Percentiles rank a stretch among this genome's conserved stretches.
These are phyloP conservation scores for Acanthochlamys bracteata DNA, from an alignment of 106 monocot genomes.

Conservation along the genomic window DNA sequence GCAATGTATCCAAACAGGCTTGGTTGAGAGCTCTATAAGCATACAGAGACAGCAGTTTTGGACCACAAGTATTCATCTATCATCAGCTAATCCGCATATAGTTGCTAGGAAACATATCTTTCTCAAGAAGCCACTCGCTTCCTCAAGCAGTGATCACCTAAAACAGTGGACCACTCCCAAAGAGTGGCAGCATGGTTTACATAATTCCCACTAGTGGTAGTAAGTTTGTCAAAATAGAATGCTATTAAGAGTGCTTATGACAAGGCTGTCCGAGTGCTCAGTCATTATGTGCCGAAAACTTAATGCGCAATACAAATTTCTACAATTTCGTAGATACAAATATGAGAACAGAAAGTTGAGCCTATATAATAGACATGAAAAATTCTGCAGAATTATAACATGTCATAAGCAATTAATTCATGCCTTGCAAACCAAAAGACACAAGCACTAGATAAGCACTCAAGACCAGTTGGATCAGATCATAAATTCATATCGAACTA, in stretches of 20 bases:
- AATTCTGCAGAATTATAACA: too few relatives aligned
- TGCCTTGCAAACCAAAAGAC: too few relatives aligned
- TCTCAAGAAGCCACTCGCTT: not conserved
- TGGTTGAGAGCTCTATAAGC: conserved; percentile 5
- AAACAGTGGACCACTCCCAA: not conserved
- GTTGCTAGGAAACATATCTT: not conserved
- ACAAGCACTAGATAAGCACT: too few relatives aligned
- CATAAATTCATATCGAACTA: too few relatives aligned
- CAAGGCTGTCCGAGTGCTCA: conserved; percentile 13
- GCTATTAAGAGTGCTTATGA: conserved; percentile 4
- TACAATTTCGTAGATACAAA: too few relatives aligned
- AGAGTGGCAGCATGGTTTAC: too few relatives aligned
- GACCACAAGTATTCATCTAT: too few relatives aligned
- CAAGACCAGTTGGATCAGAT: too few relatives aligned
- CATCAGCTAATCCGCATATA: not conserved
- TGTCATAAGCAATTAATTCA: too few relatives aligned
- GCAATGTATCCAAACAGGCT: conserved; percentile 16
- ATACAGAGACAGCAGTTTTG: not conserved
- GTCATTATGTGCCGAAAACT: not conserved
- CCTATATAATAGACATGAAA: too few relatives aligned
- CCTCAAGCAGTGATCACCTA: not conserved
- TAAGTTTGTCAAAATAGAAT: not conserved
- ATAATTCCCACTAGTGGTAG: not conserved
- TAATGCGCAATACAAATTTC: not conserved
- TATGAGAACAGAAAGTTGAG: too few relatives aligned